These are phyloP conservation scores for Ganoderma boninense DNA, from an alignment of 1,284 basidiomycete species.

Conservation along the genomic window DNA sequence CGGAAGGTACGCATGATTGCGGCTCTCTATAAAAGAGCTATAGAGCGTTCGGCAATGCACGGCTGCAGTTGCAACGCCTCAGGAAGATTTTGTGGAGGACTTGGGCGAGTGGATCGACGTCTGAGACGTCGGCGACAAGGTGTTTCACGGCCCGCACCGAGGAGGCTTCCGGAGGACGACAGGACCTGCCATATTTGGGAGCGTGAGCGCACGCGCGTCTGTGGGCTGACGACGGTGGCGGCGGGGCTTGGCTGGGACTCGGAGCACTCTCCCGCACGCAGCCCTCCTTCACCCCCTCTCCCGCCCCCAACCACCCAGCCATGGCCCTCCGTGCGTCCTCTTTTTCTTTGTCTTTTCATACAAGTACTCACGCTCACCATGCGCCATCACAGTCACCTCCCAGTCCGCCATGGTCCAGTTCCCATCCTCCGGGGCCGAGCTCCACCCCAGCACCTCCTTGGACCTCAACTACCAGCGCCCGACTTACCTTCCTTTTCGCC, in stretches of 20 bases:
- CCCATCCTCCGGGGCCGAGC: slow-evolving; percentile 39
- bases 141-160: slow-evolving; percentile 1
- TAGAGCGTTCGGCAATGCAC: not conserved
- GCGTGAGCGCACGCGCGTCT: slow-evolving; percentile 14
- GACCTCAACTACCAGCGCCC: slow-evolving; percentile 41
- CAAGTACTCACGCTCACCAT: slow-evolving; percentile 6
- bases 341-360: not conserved
- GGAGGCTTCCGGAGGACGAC: not conserved
- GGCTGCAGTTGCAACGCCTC: not conserved
- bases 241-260: slow-evolving; percentile 10
- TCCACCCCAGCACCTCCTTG: slow-evolving; percentile 29
- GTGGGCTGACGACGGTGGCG: slow-evolving; percentile 36
- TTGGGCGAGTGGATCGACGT: not conserved
- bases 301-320: slow-evolving; percentile 9
- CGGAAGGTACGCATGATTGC: not conserved
- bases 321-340: slow-evolving; percentile 30
- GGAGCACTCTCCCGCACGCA: slow-evolving; percentile 8
- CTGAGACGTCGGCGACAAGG: not conserved
- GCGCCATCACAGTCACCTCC: slow-evolving; percentile 22
- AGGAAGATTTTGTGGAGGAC: not conserved
- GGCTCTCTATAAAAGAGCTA: not conserved
- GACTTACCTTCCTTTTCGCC: slow-evolving; percentile 71
- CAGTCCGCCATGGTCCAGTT: slow-evolving; percentile 43
- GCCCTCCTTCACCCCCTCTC: slow-evolving; percentile 8
- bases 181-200: slow-evolving; percentile 3